A percentile compares a stretch with the other conserved stretches of the same genome.
These are phyloP conservation scores for Daldinia sp. DNA, from an alignment of 2,329 filamentous ascomycete genomes.

Conservation along the genomic window DNA sequence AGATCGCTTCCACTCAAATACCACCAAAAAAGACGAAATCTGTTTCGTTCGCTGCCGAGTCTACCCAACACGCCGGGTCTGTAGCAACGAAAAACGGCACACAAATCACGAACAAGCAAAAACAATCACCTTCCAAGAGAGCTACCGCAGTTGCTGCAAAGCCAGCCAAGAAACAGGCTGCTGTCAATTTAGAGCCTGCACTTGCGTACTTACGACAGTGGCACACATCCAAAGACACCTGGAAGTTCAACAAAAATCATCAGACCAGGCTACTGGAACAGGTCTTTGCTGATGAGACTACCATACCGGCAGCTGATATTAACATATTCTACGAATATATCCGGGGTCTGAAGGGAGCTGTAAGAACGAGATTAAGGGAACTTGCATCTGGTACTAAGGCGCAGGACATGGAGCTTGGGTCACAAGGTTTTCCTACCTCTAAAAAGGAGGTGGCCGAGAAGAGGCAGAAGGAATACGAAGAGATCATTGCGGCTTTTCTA, in stretches of 20 bases:
- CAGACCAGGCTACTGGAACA: conserved; percentile 89
- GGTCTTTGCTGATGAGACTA: conserved; percentile 76
- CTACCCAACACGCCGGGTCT: conserved; percentile 40
- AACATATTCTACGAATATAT: conserved; percentile 81
- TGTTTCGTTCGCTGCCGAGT: conserved; percentile 56
- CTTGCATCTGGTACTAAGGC: conserved; percentile 72
- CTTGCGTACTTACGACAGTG: conserved; percentile 83
- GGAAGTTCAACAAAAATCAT: conserved; percentile 98
- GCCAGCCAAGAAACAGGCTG: conserved; percentile 50
- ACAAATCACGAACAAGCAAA: conserved; percentile 49
- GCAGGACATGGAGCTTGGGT: conserved; percentile 65
- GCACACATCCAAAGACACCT: conserved; percentile 74
- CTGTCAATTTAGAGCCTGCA: conserved; percentile 70
- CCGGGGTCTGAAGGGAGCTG: conserved; percentile 79
- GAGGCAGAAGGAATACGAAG: conserved; percentile 68
- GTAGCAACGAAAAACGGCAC: conserved; percentile 42
- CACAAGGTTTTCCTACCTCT: conserved; percentile 62
- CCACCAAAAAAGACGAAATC: conserved; percentile 63
- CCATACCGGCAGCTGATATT: conserved; percentile 77
- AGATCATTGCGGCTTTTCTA: conserved; percentile 65
- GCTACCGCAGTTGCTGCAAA: conserved; percentile 47
- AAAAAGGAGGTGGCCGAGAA: conserved; percentile 58
- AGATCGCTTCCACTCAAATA: conserved; percentile 50
- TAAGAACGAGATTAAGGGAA: conserved; percentile 75
- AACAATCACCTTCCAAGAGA: conserved; percentile 56